These are phyloP conservation scores for Neurospora pannonica DNA, from an alignment of 495 filamentous ascomycete genomes.

Conservation along the genomic window DNA sequence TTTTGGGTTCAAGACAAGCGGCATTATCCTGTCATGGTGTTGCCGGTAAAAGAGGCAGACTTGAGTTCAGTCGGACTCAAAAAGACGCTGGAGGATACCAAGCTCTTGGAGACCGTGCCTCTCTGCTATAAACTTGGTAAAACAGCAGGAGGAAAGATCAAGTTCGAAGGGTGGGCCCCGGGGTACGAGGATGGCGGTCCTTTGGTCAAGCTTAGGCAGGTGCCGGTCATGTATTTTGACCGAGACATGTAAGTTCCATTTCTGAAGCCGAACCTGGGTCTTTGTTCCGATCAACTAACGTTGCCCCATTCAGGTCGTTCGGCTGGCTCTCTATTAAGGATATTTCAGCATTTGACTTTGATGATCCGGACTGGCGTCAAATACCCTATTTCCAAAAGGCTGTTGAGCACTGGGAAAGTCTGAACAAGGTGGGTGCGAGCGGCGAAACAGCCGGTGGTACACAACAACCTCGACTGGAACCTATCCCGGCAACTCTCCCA, in stretches of 20 bases:
- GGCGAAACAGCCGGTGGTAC: neutral
- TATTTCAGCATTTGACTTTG: constrained; percentile 16
- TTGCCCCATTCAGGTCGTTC: constrained; percentile 9
- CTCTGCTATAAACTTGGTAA: constrained; percentile 26
- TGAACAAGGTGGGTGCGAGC: neutral
- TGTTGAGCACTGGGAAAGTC: constrained; percentile 7
- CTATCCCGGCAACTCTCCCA: neutral
- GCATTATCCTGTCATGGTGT: constrained; percentile 30
- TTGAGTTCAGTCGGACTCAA: constrained; percentile 21
- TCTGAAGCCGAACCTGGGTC: neutral
- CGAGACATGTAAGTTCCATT: constrained; percentile 7
- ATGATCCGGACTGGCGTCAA: constrained; percentile 7
- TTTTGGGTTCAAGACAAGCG: constrained; percentile 18
- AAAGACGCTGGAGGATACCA: constrained; percentile 21
- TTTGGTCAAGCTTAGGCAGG: constrained; percentile 24
- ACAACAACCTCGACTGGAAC: neutral
- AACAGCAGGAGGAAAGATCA: neutral
- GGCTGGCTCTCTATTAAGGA: constrained; percentile 20
- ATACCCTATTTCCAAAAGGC: constrained; percentile 11
- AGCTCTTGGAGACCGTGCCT: constrained; percentile 25
- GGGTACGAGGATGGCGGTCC: constrained; percentile 31
- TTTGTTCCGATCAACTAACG: constrained; percentile 3
- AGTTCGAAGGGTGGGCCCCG: constrained; percentile 30
- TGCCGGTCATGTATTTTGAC: constrained; percentile 37
- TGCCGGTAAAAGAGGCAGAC: constrained; percentile 26